Base-by-base conservation (phyloP, 208 protist species). In the Herpetomonas samuelpessoai region DNA sequence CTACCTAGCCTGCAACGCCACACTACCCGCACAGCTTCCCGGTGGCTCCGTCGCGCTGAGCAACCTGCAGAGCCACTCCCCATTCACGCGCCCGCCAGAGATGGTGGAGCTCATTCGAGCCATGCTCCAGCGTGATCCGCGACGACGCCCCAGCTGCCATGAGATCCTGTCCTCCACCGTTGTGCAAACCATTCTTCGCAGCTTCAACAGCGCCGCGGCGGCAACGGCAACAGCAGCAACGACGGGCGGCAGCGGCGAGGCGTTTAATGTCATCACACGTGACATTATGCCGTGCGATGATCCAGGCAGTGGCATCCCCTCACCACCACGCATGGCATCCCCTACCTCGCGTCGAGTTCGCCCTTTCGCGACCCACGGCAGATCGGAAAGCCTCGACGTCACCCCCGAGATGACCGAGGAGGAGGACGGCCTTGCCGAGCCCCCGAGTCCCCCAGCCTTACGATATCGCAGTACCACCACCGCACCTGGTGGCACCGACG, bases 91-190 rank as follows among this genome's bases (percentile, higher is more conserved):
- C n/a, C 89, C 89, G 25, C 74, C 68, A 38, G 89, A 95, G 64
- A 92, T 95, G 86, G 26, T 93, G 29, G 66, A 77, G 61, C 71
- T 95, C 21, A 77, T 92, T 25, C 73, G 81, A 12, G 78, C 76
- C 39, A 91, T 95, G 83, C 71, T 95, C 54, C 79, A 87, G 55
- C 74, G 69, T 46, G 74, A 89, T 47, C 81, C 83, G 38, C 10
- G 26, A 27, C 71, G 72, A 62, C 89, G 89, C 10, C 89, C 89
- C 1, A 79, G 73, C 39, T 95, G 89, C 57, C 41, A 80, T 1
- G 86, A 93, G 46, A 83, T 95, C 22, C 56, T 95, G n/a, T 57
- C 57, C 50, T 91, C 89, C 21, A 74, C 83, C 10, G 70, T 85
- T 18, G 77, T 86, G 51, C 81, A 88, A 68, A 85, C 79, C 29